These are phyloP conservation scores for Pseudoscleropodium purum DNA, from an alignment of 225 moss, liverwort and hornwort species.

Conservation along the genomic window DNA sequence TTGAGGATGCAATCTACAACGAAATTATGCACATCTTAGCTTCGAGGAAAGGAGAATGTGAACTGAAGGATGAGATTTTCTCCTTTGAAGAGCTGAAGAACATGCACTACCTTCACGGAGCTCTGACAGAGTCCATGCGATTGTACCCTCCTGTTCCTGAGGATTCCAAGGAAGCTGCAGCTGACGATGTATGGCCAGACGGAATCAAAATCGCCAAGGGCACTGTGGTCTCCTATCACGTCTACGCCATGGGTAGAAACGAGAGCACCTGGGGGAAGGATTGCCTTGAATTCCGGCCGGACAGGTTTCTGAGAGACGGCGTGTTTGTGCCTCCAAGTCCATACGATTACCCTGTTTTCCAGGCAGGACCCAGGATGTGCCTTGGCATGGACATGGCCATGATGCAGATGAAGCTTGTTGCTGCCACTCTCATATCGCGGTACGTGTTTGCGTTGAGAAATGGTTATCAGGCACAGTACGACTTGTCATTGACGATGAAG, in stretches of 20 bases:
- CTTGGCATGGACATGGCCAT: constrained; percentile 27
- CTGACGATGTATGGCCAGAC: constrained; percentile 26
- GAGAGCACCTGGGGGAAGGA: constrained; percentile 22
- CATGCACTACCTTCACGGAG: constrained; percentile 31
- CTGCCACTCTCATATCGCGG: background rate
- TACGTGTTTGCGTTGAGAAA: background rate
- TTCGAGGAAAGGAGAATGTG: background rate
- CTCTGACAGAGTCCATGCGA: constrained; percentile 28
- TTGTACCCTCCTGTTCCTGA: constrained; percentile 31
- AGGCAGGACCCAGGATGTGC: constrained; percentile 13
- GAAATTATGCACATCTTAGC: background rate
- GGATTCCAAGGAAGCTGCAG: constrained; percentile 23
- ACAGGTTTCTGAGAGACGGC: constrained; percentile 16
- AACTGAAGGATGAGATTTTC: background rate
- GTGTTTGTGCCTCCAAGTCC: constrained; percentile 16
- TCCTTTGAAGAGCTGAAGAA: constrained; percentile 16
- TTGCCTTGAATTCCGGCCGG: constrained; percentile 8
- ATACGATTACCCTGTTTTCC: constrained; percentile 10
- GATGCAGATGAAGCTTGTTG: constrained; percentile 34
- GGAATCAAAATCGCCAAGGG: constrained; percentile 16
- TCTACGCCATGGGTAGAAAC: constrained; percentile 27
- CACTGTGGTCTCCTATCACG: constrained; percentile 3
- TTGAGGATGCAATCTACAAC: background rate
- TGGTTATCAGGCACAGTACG: background rate
- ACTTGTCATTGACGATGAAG: constrained; percentile 21